These are phyloP conservation scores for Pythium insidiosum DNA, from an alignment of 352 stramenopile genomes.

Conservation along the genomic window DNA sequence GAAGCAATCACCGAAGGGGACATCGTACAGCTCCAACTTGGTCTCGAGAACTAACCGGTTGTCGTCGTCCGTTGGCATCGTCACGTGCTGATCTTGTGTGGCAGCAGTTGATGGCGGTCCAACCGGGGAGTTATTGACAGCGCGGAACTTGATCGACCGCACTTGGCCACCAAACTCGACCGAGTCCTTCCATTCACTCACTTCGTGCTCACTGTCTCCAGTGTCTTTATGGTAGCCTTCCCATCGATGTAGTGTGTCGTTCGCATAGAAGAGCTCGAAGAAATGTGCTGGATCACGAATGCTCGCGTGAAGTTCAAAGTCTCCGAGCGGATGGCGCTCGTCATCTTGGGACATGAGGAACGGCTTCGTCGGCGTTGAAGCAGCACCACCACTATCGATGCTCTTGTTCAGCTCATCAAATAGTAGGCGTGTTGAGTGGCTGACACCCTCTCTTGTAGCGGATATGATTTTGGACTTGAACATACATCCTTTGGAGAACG, in stretches of 20 bases:
- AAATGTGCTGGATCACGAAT: constrained; percentile 51
- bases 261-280: constrained; percentile 67
- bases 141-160: constrained; percentile 66
- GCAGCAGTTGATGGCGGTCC: constrained; percentile 56
- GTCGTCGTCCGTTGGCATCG: constrained; percentile 30
- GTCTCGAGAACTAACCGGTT: constrained; percentile 48
- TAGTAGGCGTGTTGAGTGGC: constrained; percentile 37
- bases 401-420: constrained; percentile 58
- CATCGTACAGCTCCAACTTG: constrained; percentile 63
- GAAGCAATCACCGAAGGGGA: constrained; percentile 79
- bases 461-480: constrained; percentile 89
- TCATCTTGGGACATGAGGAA: constrained; percentile 68
- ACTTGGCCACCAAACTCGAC: constrained; percentile 48
- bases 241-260: constrained; percentile 42
- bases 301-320: constrained; percentile 47
- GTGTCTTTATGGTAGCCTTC: constrained; percentile 41
- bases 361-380: constrained; percentile 23
- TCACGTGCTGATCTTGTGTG: constrained; percentile 42
- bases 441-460: constrained; percentile 52
- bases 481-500: constrained; percentile 85
- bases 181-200: constrained; percentile 52
- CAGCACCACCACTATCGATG: constrained; percentile 14
- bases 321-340: constrained; percentile 55
- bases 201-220: constrained; percentile 53
- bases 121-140: constrained; percentile 62